Base-by-base conservation (phyloP, 495 filamentous ascomycete genomes). In the Cladorrhinum samala region DNA sequence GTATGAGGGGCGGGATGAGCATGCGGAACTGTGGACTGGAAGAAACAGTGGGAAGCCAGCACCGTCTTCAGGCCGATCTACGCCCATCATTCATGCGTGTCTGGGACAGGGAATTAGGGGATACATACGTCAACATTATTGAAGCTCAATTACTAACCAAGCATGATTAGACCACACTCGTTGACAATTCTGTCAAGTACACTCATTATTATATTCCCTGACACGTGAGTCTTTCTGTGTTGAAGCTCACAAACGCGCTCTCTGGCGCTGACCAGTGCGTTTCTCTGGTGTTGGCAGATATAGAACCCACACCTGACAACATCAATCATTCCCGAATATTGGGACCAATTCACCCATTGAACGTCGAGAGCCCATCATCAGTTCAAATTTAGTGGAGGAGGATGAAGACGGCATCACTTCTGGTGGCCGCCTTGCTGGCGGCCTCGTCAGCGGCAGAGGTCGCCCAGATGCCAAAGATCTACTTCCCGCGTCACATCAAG, bases 111-210 rank as follows among this genome's bases (percentile, higher is more conserved):
- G 45, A 54, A 47, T 39, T 33, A 40, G 41, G 23, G 38, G 16
- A 19, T 19, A 25, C 21, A 18, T 17, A 21, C 18, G 11, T 8
- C 43, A 21, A 14, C 19, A 21, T 13, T 27, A 16, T n/a, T 19
- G 30, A 24, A 36, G 47, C 2, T 20, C 2, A 19, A 2, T 53
- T 47, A 16, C 68, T 72, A 45, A 74, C 58, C 48, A 40, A 55
- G 49, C 42, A 39, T 50, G 23, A 52, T 41, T 60, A 76, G 75
- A 75, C 67, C 67, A 80, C 80, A 64, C 72, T 82, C 76, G 70
- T 80, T 81, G 73, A 76, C 72, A 75, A 59, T 66, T 46, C 69
- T 76, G 78, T 82, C 79, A 82, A 83, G 76, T 83, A 77, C 79
- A 78, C 75, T 82, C 79, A 75, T 83, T 83, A 70, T 62, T 63